phyloP scores from a whole-genome alignment of 2,329 filamentous ascomycete genomes.

The Ascochyta lentis region DNA sequence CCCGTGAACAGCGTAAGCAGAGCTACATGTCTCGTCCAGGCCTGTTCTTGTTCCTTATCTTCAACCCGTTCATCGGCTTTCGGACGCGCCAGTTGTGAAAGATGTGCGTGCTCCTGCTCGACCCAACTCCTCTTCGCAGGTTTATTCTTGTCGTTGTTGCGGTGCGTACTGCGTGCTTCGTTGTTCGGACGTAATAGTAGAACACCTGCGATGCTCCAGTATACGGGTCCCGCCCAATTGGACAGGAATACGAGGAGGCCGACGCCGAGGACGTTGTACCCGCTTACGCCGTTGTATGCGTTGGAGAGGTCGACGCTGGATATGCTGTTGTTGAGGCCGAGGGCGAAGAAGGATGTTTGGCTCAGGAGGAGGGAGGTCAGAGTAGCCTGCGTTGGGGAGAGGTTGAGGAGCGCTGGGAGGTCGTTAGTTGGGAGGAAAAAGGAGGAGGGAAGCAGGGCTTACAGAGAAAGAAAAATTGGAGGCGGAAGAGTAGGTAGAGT shows the following conservation, averaged over 20 bases:
- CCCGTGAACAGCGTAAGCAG: slow-evolving; percentile 75
- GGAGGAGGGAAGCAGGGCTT: slow-evolving; percentile 49
- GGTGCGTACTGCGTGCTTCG: no score
- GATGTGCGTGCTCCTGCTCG: slow-evolving; percentile 34
- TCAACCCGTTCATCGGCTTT: slow-evolving; percentile 21
- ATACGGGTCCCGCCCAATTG: slow-evolving; percentile 92
- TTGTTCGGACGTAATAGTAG: slow-evolving; percentile 50
- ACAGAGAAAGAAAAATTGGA: slow-evolving; percentile 63
- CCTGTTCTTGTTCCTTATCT: slow-evolving; percentile 12
- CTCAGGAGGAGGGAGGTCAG: slow-evolving; percentile 78
- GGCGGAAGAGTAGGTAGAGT: slow-evolving; percentile 76
- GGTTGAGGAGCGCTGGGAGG: slow-evolving; percentile 49
- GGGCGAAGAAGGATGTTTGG: slow-evolving; percentile 84
- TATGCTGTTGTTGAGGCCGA: slow-evolving; percentile 92
- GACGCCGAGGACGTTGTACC: slow-evolving; percentile 81
- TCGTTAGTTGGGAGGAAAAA: slow-evolving; percentile 22
- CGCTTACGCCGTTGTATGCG: slow-evolving; percentile 88
- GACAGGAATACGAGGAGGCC: slow-evolving; percentile 82
- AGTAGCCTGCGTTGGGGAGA: slow-evolving; percentile 64
- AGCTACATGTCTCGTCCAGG: slow-evolving; percentile 59
- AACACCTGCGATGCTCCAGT: slow-evolving; percentile 76
- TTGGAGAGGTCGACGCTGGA: slow-evolving; percentile 94
- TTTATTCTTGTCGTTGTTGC: slow-evolving; percentile 19
- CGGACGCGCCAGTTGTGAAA: slow-evolving; percentile 27
- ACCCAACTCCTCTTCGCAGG: slow-evolving; percentile 37